These are phyloP conservation scores for Acidiella bohemica DNA, from an alignment of 495 filamentous ascomycete species.

Conservation along the genomic window DNA sequence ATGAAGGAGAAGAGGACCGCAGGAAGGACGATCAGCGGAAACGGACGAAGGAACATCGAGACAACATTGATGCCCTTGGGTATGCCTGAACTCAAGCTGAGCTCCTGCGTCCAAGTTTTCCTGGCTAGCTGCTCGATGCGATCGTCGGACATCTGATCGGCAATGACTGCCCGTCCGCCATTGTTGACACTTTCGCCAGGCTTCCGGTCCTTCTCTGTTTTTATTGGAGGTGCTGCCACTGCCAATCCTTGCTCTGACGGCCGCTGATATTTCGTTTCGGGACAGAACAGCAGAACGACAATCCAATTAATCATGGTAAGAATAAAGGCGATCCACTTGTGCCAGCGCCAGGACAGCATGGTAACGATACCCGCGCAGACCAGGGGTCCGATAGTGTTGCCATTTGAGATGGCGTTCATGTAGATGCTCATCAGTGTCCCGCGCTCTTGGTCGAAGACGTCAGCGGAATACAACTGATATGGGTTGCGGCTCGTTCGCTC, in stretches of 20 bases:
- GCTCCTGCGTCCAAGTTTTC: conserved; percentile 23
- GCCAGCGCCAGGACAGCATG: conserved; percentile 23
- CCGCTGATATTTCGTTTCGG: conserved; percentile 25
- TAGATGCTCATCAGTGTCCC: conserved; percentile 23
- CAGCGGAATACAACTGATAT: not conserved
- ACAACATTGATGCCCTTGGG: conserved; percentile 21
- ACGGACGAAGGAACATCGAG: conserved; percentile 23
- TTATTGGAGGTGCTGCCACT: too few species aligned
- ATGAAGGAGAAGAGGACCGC: conserved; percentile 26
- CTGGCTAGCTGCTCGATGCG: conserved; percentile 15
- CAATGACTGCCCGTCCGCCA: not conserved
- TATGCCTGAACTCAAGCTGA: conserved; percentile 23
- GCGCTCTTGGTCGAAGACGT: conserved; percentile 15
- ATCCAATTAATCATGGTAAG: conserved; percentile 23
- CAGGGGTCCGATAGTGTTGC: conserved; percentile 26
- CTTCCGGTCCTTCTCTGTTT: not conserved
- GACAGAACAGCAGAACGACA: conserved; percentile 23
- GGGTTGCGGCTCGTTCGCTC: not conserved
- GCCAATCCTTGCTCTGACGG: not conserved
- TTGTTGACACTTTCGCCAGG: too few species aligned
- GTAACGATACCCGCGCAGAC: conserved; percentile 24
- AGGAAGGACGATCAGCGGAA: conserved; percentile 25
- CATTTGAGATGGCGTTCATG: conserved; percentile 25
- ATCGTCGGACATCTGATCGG: not conserved
- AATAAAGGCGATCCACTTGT: conserved; percentile 27